Percentiles rank a stretch among this genome's conserved stretches.
Evolutionary conservation across 345 rosid species (phyloP).

Genomic region (Moricandia arvensis): DNA sequence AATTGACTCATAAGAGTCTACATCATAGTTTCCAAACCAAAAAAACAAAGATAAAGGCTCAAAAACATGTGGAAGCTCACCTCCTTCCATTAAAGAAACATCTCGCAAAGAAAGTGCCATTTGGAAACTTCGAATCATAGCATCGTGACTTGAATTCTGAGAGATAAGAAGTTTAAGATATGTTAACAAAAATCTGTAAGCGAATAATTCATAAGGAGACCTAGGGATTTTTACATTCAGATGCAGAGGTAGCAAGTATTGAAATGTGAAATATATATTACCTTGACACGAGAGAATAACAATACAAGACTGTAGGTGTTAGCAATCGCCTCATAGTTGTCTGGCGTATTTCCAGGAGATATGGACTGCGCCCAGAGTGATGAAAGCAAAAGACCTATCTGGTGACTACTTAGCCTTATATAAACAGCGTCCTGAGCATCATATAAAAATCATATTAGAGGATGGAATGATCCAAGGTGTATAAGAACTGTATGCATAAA

Average conservation of each 20-base stretch:
- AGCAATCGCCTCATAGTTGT: constrained; percentile 90
- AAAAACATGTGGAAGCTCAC: constrained; percentile 43
- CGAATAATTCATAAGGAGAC: background rate
- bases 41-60: constrained; percentile 7
- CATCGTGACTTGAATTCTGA: constrained; percentile 84
- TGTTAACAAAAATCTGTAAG: background rate
- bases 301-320: constrained; percentile 84
- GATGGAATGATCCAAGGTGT: constrained; percentile 8
- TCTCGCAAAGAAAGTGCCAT: constrained; percentile 84
- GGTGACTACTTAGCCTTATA: constrained; percentile 84
- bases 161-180: background rate
- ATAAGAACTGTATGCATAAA: background rate
- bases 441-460: constrained; percentile 23
- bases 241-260: constrained; percentile 4
- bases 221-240: background rate
- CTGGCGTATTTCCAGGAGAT: constrained; percentile 81
- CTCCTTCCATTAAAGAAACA: constrained; percentile 69
- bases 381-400: constrained; percentile 87
- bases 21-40: constrained; percentile 12
- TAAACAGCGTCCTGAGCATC: constrained; percentile 56
- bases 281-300: constrained; percentile 91
- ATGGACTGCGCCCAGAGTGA: constrained; percentile 92
- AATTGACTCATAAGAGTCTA: constrained; percentile 1
- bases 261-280: constrained; percentile 29
- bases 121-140: constrained; percentile 80